These are phyloP conservation scores for Lepidopterella palustris DNA, from an alignment of 495 filamentous ascomycete species.

Conservation along the genomic window DNA sequence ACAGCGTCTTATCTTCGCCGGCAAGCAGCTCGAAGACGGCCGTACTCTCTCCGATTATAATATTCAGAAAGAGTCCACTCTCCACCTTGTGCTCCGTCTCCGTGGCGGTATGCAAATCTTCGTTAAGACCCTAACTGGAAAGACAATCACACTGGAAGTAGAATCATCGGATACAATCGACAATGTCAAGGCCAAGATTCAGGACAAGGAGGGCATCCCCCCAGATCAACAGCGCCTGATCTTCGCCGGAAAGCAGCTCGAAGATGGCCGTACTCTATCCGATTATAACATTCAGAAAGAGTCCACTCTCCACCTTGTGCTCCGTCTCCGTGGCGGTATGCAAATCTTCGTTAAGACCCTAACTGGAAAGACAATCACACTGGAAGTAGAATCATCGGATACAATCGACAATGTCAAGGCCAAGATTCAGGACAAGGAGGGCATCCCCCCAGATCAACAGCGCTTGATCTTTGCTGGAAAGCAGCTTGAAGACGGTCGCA, in stretches of 20 bases:
- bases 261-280: conserved; percentile 81
- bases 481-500: conserved; percentile 98
- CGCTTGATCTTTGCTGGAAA: conserved; percentile 99
- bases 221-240: conserved; percentile 93
- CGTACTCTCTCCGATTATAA: conserved; percentile 68
- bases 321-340: conserved; percentile 96
- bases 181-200: conserved; percentile 61
- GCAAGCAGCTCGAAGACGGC: conserved; percentile 67
- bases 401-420: conserved; percentile 91
- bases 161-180: conserved; percentile 54
- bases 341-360: conserved; percentile 93
- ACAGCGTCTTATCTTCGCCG: conserved; percentile 67
- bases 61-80: conserved; percentile 66
- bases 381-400: conserved; percentile 83
- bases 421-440: conserved; percentile 99
- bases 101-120: conserved; percentile 73
- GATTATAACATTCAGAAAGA: conserved; percentile 99
- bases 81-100: conserved; percentile 63
- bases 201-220: conserved; percentile 92
- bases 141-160: conserved; percentile 66
- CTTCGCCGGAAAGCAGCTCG: conserved; percentile 94
- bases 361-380: conserved; percentile 86
- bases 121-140: conserved; percentile 66
- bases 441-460: conserved; percentile 98
- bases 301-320: conserved; percentile 92